phyloP scores from a whole-genome alignment of 179 eudicot species.

The Carnegiea gigantea region DNA sequence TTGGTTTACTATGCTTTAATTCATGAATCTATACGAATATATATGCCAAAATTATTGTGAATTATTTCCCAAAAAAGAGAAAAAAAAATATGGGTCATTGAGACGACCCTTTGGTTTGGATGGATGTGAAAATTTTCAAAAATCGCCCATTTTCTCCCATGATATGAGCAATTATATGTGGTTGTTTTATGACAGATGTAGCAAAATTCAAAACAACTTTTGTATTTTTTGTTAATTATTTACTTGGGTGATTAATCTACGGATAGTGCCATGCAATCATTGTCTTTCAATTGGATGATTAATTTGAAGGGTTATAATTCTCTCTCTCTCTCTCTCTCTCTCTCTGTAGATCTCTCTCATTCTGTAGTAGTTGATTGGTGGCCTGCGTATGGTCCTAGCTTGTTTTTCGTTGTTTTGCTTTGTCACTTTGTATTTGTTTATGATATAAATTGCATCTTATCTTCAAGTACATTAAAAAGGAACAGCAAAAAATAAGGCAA shows the following conservation, averaged over 20 bases:
- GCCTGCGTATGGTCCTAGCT: constrained; percentile 19
- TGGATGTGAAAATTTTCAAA: neutral
- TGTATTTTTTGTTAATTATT: neutral
- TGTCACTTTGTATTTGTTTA: constrained; percentile 22
- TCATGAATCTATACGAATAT: neutral
- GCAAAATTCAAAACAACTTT: too few species aligned
- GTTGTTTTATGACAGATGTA: too few species aligned
- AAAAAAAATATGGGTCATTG: neutral
- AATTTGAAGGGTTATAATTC: too few species aligned
- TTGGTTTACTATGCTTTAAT: neutral
- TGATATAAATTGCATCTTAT: neutral
- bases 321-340: constrained; percentile 4
- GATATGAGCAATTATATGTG: too few species aligned
- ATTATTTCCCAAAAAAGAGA: neutral
- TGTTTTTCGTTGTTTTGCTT: constrained; percentile 13
- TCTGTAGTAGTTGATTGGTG: constrained; percentile 23
- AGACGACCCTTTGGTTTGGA: neutral
- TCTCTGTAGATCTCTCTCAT: constrained; percentile 12
- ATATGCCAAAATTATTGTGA: neutral
- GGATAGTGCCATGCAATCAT: too few species aligned
- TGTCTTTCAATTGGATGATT: too few species aligned
- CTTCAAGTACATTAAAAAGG: constrained; percentile 4
- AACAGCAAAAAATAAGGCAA: neutral
- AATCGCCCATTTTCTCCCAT: neutral
- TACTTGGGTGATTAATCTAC: too few species aligned